Percentiles rank a stretch among this genome's conserved stretches.
Conservation (phyloP, 139 green algal genomes). For the Volvox africanus region DNA sequence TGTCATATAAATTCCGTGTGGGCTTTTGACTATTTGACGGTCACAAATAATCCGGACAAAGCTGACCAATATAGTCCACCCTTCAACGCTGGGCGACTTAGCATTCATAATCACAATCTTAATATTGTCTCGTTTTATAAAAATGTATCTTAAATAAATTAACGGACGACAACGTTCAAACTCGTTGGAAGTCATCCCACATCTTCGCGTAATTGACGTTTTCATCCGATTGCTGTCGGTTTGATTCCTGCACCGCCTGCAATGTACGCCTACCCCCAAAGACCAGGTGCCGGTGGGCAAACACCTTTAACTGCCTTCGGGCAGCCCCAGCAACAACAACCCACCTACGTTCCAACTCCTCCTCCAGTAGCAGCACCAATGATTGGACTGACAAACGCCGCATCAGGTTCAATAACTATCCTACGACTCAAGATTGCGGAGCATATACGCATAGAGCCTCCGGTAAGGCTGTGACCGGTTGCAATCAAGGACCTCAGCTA, state of each 20-base stretch:
- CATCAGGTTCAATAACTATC: conserved; percentile 20
- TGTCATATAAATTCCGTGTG: no score
- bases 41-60: no score
- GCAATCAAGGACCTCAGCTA: no score
- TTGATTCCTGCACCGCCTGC: background rate
- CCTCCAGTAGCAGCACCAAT: background rate
- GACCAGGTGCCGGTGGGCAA: background rate
- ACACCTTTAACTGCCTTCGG: background rate
- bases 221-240: background rate
- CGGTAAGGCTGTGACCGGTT: conserved; percentile 10
- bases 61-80: no score
- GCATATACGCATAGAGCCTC: conserved; percentile 5
- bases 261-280: conserved; percentile 34
- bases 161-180: no score
- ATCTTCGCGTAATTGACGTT: background rate
- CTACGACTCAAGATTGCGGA: background rate
- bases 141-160: no score
- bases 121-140: no score
- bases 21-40: no score
- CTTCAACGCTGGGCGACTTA: no score
- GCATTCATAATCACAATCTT: no score
- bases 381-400: background rate
- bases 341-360: background rate
- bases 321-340: background rate
- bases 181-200: no score